Conservation (phyloP, 148 eudicot species). For the Chenopodium berlandieri region DNA sequence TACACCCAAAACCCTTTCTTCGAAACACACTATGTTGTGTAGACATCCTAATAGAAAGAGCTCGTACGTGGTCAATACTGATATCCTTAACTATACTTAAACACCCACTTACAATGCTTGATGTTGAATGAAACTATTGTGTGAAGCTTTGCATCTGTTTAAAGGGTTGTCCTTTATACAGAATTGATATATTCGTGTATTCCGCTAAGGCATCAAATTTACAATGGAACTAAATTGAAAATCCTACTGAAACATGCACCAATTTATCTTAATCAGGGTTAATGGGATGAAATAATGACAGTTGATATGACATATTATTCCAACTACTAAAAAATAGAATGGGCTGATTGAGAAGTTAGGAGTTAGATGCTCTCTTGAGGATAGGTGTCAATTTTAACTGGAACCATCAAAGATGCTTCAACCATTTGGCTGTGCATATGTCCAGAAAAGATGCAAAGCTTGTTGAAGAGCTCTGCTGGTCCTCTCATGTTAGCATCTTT, state of each 20-base stretch:
- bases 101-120: neutral
- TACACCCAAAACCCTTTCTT: constrained; percentile 11
- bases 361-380: constrained; percentile 28
- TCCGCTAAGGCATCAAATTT: constrained; percentile 1
- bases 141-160: neutral
- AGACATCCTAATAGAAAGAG: neutral
- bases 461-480: constrained; percentile 24
- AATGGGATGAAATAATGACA: constrained; percentile 14
- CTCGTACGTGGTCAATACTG: neutral
- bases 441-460: constrained; percentile 39
- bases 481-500: constrained; percentile 32
- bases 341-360: constrained; percentile 26
- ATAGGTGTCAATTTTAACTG: constrained; percentile 20
- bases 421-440: constrained; percentile 13
- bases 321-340: constrained; percentile 20
- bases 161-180: neutral
- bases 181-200: constrained; percentile 2
- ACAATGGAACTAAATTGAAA: neutral
- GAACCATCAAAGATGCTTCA: constrained; percentile 21
- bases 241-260: neutral
- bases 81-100: neutral
- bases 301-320: constrained; percentile 18
- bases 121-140: constrained; percentile 5
- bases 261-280: constrained; percentile 2
- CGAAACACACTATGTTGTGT: neutral